Percentiles rank a stretch among this genome's conserved stretches.
Conservation (phyloP, 192 early-diverging fungal species). For the Anaeromyces robustus region DNA sequence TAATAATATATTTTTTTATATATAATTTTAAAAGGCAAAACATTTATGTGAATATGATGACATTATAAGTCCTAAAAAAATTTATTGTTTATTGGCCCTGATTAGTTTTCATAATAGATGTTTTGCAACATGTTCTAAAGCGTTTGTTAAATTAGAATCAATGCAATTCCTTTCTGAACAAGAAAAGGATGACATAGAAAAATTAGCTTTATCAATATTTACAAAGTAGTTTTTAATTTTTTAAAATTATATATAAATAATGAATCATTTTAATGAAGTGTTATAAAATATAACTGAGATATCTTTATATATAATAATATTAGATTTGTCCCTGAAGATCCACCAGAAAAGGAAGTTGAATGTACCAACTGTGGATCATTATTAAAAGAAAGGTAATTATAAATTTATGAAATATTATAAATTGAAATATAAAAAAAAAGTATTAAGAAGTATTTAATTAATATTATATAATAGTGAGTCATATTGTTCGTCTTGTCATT, state of each 20-base stretch:
- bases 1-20: neutral
- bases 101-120: constrained; percentile 24
- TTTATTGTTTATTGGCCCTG: constrained; percentile 28
- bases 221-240: constrained; percentile 16
- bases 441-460: too few relatives aligned
- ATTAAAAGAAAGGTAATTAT: constrained; percentile 14
- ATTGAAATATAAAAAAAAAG: too few relatives aligned
- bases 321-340: constrained; percentile 14
- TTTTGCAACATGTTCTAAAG: constrained; percentile 28
- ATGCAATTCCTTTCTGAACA: constrained; percentile 10
- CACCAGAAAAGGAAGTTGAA: constrained; percentile 3
- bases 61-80: constrained; percentile 20
- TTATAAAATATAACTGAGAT: too few relatives aligned
- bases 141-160: constrained; percentile 33
- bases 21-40: constrained; percentile 14
- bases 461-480: constrained; percentile 18
- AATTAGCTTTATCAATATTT: constrained; percentile 34
- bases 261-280: neutral
- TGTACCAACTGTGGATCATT: constrained; percentile 16
- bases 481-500: constrained; percentile 23
- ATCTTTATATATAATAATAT: too few relatives aligned
- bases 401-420: too few relatives aligned
- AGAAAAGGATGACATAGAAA: constrained; percentile 19
- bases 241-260: neutral
- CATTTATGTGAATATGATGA: constrained; percentile 34